phyloP scores from a whole-genome alignment of 176 grass and related monocot species.

The Phyllostachys edulis region DNA sequence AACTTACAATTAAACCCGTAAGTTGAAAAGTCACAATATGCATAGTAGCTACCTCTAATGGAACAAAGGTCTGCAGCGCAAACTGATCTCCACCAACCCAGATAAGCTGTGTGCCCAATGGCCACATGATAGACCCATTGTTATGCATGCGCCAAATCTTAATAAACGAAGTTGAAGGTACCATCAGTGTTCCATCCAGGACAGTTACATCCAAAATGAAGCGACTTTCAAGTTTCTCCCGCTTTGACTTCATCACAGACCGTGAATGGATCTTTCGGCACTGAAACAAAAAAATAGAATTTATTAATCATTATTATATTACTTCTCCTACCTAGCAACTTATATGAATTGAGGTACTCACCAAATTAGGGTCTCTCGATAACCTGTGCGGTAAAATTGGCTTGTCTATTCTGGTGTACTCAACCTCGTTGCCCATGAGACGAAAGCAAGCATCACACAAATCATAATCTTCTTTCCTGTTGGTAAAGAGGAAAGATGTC shows the following conservation, averaged over 20 bases:
- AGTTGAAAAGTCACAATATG: not conserved
- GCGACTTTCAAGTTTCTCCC: conserved; percentile 77
- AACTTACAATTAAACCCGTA: conserved; percentile 1
- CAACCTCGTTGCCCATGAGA: conserved; percentile 51
- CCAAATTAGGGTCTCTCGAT: conserved; percentile 27
- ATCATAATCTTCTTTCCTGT: conserved; percentile 90
- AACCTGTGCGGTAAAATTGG: conserved; percentile 37
- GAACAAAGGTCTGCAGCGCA: conserved; percentile 41
- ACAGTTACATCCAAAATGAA: conserved; percentile 93
- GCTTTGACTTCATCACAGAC: conserved; percentile 33
- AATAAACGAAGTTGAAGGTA: conserved; percentile 71
- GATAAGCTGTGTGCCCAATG: conserved; percentile 69
- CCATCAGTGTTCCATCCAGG: conserved; percentile 71
- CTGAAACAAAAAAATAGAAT: conserved; percentile 29
- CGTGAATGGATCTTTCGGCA: conserved; percentile 36
- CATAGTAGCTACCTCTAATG: conserved; percentile 60
- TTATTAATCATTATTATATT: not conserved
- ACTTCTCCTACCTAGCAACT: not conserved
- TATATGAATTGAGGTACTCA: conserved; percentile 30
- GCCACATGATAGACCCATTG: conserved; percentile 70
- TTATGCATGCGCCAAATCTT: conserved; percentile 98
- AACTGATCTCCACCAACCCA: conserved; percentile 91
- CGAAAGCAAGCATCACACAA: conserved; percentile 79
- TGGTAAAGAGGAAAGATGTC: conserved; percentile 9
- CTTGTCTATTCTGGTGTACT: conserved; percentile 59